Evolutionary conservation across 257 asterid genomes (phyloP), one percentile per base, ranked within the genome.

Genomic region (Scutellaria barbata): DNA sequence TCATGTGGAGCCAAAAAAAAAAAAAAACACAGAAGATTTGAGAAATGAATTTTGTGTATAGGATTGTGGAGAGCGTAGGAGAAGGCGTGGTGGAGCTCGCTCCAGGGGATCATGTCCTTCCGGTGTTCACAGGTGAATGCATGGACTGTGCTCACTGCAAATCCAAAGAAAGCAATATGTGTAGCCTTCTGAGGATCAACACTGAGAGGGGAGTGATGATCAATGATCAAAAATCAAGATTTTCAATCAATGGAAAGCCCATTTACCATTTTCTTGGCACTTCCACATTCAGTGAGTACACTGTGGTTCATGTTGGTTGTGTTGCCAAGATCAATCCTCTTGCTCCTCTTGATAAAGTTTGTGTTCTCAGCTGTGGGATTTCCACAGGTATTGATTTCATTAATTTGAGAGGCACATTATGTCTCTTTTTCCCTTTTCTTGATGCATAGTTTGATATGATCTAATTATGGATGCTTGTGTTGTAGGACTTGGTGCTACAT

Each of bases 71-170:
- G 87, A 91, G 95, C 18, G 87, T 87, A 0, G 95, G 97, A 12
- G 97, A 91, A 62, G 95, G 92, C 17, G 96, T 89, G n/a, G 85
- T 87, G 0, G 96, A 85, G 3, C 75, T 92, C 22, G 77, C 56
- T 4, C 83, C 85, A 0, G 96, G 98, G 18, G 98, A 89, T 48
- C 97, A 89, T 9, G 97, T 89, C 3, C 90, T 92, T 16, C 97
- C 96, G 0, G 84, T 92, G 0, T 92, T 92, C 79, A 92, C 95
- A 0, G 97, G 97, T n/a, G 97, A 89, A 84, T 89, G 97, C 61
- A 61, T 77, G 69, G 90, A 89, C 0, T 87, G 96, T 69, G 86
- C 84, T 47, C 95, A 91, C 63, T 91, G 97, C 35, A 89, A 86
- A 73, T 84, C 90, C 0, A 69, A 76, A 16, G 97, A 91, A 63